Evolutionary conservation across 2,329 filamentous ascomycete species (phyloP), one percentile per base, ranked within the genome.

Genomic region (Colletotrichum navitas): DNA sequence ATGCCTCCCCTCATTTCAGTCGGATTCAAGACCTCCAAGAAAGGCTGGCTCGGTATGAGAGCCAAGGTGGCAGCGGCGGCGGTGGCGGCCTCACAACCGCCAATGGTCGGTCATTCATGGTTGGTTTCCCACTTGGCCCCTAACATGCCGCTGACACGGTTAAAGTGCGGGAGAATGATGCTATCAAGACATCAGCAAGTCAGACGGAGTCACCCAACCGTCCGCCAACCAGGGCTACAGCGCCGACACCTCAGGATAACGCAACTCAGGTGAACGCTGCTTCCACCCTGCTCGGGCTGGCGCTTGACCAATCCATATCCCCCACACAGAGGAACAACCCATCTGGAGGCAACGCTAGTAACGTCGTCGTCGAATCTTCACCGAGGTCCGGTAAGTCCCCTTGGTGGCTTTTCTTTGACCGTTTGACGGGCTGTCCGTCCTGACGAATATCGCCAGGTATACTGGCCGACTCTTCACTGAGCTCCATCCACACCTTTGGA

Each of bases 1-100:
- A 66, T 49, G 2, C 2, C 4, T 24, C 1, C 2, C 16, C 34
- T 36, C 34, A 11, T 36, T 36, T 10, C 24, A 5, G 7, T 51
- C 74, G 74, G 39, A 74, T 75, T 1, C 73, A 75, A 26, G 74
- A 75, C 49, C 36, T 75, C 18, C 71, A 74, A 61, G 72, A 69
- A 5, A 51, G 74, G 18, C 59, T 75, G 6, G 74, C 74, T 1
- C 59, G 72, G 18, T 75, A 74, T 39, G 74, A 75, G 56, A 66
- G 67, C 11, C 68, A 66, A 5, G 68, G 56, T 0, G 12, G 61
- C 5, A 26, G 39, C 5, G 54, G 34, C 29, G 29, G 29, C 29
- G 68, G 56, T 0, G 12, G 61, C 5, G 29, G 39, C 16, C 39
- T 67, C 21, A 16, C 39, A 7, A 14, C 43, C 3, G 24, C 21